Base-by-base conservation (phyloP, 306 rosid species). In the Prunus mongolica region DNA sequence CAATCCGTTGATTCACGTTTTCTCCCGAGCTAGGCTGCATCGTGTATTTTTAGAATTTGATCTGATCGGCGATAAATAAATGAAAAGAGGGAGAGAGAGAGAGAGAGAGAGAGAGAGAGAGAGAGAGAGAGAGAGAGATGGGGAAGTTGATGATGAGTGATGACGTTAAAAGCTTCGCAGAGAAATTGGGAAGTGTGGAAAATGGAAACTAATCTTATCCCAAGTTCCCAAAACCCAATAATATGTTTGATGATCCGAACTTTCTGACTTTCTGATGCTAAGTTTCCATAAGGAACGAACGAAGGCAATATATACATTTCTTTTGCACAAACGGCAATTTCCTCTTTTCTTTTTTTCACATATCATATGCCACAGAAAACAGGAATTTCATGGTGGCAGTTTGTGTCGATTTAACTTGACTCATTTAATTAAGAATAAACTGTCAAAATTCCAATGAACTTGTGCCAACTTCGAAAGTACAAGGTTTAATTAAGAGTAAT, bases 1-100 rank as follows among this genome's bases (percentile, higher is more conserved):
- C 88, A 72, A 93, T 81, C 73, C 98, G 92, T 19, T 79, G 76
- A 32, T 68, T 83, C 67, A 5, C 20, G 45, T 28, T 22, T 38
- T 73, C 89, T 51, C 73, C 68, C 8, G 92, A 82, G 82, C 63
- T 81, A 18, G 84, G 61, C 96, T 79, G 77, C 61, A 74, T 67
- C 30, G 49, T 69, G 1, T 79, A 14, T 15, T 16, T 15, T 52
- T 34, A 32, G 27, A 16, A 46, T 10, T 1, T 65, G 63, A 52
- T 60, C 69, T 27, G 25, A 61, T 46, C 52, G 45, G 54, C 34
- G 28, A 27, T 14, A 2, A n/a, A 51, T 20, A 73, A 61, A 65
- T 30, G 57, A 4, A 14, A 20, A 25, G 10, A 15, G 25, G 22
- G 12, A 47, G 50, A 16, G 22, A 22, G 73, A 19, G 18, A 6